Percentiles rank a stretch among this genome's conserved stretches.
These are phyloP conservation scores for Elaeis guineensis DNA, from an alignment of 176 grass and related monocot species.

Conservation along the genomic window DNA sequence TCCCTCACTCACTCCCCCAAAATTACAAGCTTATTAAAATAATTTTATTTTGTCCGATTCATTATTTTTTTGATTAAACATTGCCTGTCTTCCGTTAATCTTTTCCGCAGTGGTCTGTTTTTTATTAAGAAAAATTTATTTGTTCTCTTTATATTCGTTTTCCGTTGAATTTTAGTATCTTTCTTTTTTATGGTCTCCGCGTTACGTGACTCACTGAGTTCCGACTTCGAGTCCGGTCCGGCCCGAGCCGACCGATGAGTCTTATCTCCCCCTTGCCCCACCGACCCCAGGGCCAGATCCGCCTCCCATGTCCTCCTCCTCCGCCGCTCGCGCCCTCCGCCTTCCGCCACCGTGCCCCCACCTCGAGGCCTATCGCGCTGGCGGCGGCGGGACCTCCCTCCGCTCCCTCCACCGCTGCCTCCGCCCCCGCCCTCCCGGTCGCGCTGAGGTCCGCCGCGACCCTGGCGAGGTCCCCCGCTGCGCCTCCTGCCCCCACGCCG, in stretches of 20 bases:
- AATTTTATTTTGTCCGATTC: too few species aligned
- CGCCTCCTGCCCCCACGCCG: conserved; percentile 30
- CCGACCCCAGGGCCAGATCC: background rate
- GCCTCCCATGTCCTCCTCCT: conserved; percentile 2
- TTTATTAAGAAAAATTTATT: too few species aligned
- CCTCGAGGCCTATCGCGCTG: conserved; percentile 53
- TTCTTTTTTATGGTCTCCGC: too few species aligned
- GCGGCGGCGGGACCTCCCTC: conserved; percentile 23
- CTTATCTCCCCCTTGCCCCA: conserved; percentile 1
- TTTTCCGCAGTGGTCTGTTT: too few species aligned
- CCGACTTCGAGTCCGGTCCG: background rate
- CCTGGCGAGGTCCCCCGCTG: conserved; percentile 54
- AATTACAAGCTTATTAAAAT: too few species aligned
- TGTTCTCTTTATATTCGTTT: too few species aligned
- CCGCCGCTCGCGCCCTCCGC: conserved; percentile 10
- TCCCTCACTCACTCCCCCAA: too few species aligned
- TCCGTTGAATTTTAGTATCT: too few species aligned
- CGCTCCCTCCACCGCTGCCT: conserved; percentile 81
- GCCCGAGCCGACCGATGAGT: background rate
- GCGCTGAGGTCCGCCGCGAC: conserved; percentile 61
- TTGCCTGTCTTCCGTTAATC: too few species aligned
- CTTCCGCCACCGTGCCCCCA: conserved; percentile 61
- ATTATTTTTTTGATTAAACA: too few species aligned
- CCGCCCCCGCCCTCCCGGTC: conserved; percentile 54
- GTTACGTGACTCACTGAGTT: too few species aligned